phyloP scores from a whole-genome alignment of 345 rosid genomes.

The Eucalyptus cloeziana region DNA sequence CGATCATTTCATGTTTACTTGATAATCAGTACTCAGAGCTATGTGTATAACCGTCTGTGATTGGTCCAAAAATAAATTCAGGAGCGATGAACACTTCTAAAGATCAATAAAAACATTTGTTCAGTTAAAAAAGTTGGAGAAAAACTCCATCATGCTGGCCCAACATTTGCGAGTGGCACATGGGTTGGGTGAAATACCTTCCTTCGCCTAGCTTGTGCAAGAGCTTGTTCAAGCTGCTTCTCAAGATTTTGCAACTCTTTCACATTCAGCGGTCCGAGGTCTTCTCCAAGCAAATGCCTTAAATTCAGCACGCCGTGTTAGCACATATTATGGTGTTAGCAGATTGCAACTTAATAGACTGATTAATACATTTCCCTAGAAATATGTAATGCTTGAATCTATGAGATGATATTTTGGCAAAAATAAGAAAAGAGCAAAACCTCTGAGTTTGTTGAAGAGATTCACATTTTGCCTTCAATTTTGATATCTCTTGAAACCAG shows the following conservation, averaged over 20 bases:
- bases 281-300: constrained; percentile 87
- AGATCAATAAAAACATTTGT: neutral
- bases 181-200: constrained; percentile 24
- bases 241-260: constrained; percentile 70
- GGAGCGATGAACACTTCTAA: neutral
- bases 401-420: neutral
- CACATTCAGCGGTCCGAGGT: constrained; percentile 63
- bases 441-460: constrained; percentile 79
- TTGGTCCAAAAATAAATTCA: neutral
- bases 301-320: neutral
- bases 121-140: neutral
- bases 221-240: constrained; percentile 78
- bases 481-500: constrained; percentile 70
- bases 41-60: neutral
- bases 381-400: neutral
- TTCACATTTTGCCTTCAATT: constrained; percentile 66
- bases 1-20: neutral
- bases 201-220: constrained; percentile 61
- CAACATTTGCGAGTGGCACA: neutral
- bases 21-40: neutral
- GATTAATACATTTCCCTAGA: neutral
- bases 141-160: neutral
- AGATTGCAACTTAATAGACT: neutral
- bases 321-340: neutral
- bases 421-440: constrained; percentile 2